Evolutionary conservation across 148 eudicot genomes (phyloP).

Genomic region (Rhododendron molle): DNA sequence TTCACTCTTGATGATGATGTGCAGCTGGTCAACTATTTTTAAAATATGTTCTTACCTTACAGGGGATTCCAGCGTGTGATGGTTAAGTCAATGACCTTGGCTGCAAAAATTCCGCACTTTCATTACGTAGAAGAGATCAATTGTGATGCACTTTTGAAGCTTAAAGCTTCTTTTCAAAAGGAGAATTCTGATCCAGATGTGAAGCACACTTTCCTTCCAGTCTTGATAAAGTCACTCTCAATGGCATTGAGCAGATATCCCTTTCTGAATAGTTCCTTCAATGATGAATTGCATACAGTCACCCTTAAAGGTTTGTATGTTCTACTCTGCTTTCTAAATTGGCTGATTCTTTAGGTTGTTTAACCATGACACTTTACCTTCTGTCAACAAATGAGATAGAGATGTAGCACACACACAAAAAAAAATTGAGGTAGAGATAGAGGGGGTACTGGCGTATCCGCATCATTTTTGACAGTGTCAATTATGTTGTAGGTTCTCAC

Average conservation of each 20-base stretch:
- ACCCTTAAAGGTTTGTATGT: conserved; percentile 58
- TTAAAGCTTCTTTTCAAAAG: conserved; percentile 68
- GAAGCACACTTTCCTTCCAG: conserved; percentile 88
- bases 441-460: not conserved
- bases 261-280: conserved; percentile 72
- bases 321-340: not conserved
- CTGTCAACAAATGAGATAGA: not conserved
- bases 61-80: conserved; percentile 98
- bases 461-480: not conserved
- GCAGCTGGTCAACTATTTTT: not conserved
- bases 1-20: not conserved
- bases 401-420: not conserved
- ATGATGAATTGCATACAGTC: conserved; percentile 60
- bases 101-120: conserved; percentile 90
- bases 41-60: conserved; percentile 16
- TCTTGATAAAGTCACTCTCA: conserved; percentile 79
- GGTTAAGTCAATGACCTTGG: conserved; percentile 95
- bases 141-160: conserved; percentile 66
- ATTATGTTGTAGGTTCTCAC: conserved; percentile 57
- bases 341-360: not conserved
- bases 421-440: not conserved
- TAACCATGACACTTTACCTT: not conserved
- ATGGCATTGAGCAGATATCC: conserved; percentile 75
- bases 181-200: conserved; percentile 73
- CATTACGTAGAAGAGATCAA: conserved; percentile 89